These are phyloP conservation scores for Narthecium ossifragum DNA, from an alignment of 106 monocot species.

Conservation along the genomic window DNA sequence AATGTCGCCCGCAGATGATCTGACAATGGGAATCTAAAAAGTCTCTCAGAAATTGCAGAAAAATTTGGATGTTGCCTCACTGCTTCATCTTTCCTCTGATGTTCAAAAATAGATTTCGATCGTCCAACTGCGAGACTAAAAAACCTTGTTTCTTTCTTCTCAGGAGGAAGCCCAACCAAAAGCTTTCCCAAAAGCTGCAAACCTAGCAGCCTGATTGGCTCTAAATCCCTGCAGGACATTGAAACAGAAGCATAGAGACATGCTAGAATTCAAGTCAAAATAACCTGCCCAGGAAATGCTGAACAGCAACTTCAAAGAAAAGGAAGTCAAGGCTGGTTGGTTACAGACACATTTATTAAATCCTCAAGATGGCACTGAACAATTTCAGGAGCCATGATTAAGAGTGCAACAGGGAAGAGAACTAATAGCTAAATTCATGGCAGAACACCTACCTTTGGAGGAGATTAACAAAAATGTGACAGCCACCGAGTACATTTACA, in stretches of 20 bases:
- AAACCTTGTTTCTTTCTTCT: slow-evolving; percentile 69
- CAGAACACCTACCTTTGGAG: slow-evolving; percentile 59
- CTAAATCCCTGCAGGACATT: slow-evolving; percentile 56
- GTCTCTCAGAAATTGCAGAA: slow-evolving; percentile 66
- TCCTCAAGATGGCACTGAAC: too few relatives aligned
- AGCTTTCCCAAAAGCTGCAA: slow-evolving; percentile 89
- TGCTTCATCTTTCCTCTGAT: slow-evolving; percentile 42
- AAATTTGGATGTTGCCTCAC: slow-evolving; percentile 37
- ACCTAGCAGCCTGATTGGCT: slow-evolving; percentile 89
- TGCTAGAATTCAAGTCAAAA: neutral
- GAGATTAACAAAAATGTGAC: slow-evolving; percentile 76
- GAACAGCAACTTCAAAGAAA: too few relatives aligned
- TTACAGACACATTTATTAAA: too few relatives aligned
- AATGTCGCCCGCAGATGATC: slow-evolving; percentile 90
- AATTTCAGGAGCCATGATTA: too few relatives aligned
- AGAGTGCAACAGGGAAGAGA: neutral
- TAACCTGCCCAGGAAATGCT: too few relatives aligned
- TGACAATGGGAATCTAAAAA: slow-evolving; percentile 80
- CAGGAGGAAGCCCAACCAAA: slow-evolving; percentile 61
- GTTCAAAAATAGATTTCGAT: slow-evolving; percentile 59
- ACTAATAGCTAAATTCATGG: neutral
- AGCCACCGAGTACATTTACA: slow-evolving; percentile 82
- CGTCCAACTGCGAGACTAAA: slow-evolving; percentile 75
- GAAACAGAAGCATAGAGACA: neutral
- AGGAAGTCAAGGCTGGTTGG: too few relatives aligned